Conservation (phyloP, 148 eudicot species). For the Pouteria glomerata region DNA sequence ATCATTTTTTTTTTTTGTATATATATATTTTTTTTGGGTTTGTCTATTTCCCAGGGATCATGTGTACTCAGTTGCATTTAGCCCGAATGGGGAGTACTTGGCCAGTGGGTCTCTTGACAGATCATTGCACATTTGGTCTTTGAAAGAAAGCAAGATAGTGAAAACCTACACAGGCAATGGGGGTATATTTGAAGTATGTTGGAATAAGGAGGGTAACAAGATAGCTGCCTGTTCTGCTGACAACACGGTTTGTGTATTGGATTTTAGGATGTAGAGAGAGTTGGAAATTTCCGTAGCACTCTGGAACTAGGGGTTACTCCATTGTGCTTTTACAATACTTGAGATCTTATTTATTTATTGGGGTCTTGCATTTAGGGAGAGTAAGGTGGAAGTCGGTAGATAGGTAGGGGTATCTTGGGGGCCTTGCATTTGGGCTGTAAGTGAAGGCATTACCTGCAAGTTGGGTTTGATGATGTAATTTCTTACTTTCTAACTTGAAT, state of each 20-base stretch:
- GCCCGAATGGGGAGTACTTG: conserved; percentile 81
- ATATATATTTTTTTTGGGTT: no score
- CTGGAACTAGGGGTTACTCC: background rate
- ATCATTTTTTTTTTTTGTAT: no score
- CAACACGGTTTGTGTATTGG: conserved; percentile 62
- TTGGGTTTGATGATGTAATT: no score
- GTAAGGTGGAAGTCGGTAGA: background rate
- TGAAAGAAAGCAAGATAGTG: conserved; percentile 70
- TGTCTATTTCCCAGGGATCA: no score
- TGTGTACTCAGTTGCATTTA: conserved; percentile 82
- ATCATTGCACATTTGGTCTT: conserved; percentile 71
- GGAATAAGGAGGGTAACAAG: conserved; percentile 88
- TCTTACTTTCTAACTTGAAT: no score
- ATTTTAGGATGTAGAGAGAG: conserved; percentile 47
- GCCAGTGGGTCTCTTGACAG: conserved; percentile 85
- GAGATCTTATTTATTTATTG: background rate
- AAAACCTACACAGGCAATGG: conserved; percentile 72
- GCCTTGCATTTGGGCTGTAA: no score
- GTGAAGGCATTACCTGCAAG: no score
- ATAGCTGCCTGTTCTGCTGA: conserved; percentile 85
- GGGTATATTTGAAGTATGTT: conserved; percentile 86
- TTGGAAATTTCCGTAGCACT: background rate
- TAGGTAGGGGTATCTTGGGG: background rate
- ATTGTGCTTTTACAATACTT: background rate
- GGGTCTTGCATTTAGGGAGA: background rate